These are phyloP conservation scores for Aegilops speltoides DNA, from an alignment of 176 grass and related monocot species.

Conservation along the genomic window DNA sequence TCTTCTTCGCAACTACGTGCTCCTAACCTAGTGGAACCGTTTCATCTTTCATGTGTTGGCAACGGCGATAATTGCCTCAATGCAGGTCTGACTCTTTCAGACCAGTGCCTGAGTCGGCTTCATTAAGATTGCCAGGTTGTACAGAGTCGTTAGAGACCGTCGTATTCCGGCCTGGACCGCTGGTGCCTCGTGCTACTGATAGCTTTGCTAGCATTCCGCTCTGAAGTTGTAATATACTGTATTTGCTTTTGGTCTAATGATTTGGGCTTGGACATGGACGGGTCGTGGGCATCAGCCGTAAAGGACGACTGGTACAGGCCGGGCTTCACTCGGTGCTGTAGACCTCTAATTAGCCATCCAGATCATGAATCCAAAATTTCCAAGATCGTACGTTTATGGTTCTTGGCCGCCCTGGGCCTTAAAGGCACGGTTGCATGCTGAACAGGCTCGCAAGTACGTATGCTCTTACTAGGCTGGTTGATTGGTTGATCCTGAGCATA, in stretches of 20 bases:
- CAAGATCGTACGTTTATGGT: neutral
- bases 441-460: neutral
- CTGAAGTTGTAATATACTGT: neutral
- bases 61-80: neutral
- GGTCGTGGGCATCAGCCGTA: neutral
- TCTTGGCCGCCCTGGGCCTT: neutral
- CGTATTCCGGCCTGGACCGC: neutral
- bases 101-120: neutral
- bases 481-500: neutral
- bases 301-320: neutral
- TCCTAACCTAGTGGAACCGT: neutral
- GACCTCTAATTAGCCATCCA: neutral
- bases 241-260: neutral
- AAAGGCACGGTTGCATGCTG: neutral
- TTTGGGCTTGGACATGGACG: neutral
- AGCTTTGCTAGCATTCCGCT: neutral
- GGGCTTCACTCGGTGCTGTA: neutral
- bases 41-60: neutral
- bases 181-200: neutral
- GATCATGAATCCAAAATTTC: neutral
- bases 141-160: neutral
- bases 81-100: constrained; percentile 2
- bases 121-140: neutral
- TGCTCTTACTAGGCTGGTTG: neutral
- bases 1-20: neutral